phyloP scores from a whole-genome alignment of 371 early-diverging fungal species.

The Mucor racemosus region DNA sequence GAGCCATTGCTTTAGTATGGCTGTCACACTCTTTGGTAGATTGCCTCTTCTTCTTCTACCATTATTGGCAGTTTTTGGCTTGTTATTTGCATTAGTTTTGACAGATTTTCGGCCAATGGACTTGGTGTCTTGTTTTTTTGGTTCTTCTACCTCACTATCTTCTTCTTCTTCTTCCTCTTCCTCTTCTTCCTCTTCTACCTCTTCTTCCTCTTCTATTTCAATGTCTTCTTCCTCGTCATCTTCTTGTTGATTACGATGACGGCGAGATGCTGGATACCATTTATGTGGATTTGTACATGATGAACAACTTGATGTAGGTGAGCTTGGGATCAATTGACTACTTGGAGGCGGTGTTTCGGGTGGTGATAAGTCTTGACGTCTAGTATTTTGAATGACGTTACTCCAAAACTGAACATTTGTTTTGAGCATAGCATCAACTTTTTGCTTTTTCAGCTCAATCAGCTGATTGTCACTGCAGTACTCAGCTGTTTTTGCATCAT shows the following conservation, averaged over 20 bases:
- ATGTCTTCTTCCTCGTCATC: neutral
- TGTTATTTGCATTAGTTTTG: neutral
- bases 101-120: neutral
- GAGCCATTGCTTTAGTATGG: conserved; percentile 68
- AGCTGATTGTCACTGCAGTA: conserved; percentile 21
- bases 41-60: conserved; percentile 49
- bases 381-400: conserved; percentile 18
- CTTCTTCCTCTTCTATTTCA: neutral
- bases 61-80: neutral
- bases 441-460: conserved; percentile 21
- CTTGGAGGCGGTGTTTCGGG: conserved; percentile 14
- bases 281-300: neutral
- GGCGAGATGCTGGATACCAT: neutral
- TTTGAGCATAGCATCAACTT: conserved; percentile 30
- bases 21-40: conserved; percentile 57
- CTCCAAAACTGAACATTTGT: conserved; percentile 29
- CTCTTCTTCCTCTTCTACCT: neutral
- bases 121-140: neutral
- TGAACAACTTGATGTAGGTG: neutral
- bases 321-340: neutral
- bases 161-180: neutral
- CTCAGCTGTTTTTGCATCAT: conserved; percentile 18
- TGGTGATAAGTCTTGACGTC: conserved; percentile 14
- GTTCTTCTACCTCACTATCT: neutral
- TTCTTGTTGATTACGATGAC: neutral